Percentiles rank a stretch among this genome's conserved stretches.
Conservation (phyloP, 2,329 filamentous ascomycete genomes). For the Diaporthe caulivora region DNA sequence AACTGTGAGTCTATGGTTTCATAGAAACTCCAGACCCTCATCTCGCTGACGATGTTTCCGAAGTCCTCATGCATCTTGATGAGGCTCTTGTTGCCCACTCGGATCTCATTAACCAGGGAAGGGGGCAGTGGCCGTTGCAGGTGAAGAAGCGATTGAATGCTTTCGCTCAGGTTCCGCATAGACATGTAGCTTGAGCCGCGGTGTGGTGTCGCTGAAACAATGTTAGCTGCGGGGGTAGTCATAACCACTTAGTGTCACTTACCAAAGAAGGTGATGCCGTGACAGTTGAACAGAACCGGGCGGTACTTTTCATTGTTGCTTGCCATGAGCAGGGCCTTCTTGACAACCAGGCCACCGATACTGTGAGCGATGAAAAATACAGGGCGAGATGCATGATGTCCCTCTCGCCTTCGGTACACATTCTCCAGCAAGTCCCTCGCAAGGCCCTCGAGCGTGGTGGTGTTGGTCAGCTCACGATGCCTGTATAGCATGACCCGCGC, state of each 20-base stretch:
- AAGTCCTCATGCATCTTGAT: conserved; percentile 67
- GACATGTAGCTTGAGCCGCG: conserved; percentile 74
- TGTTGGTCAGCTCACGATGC: conserved; percentile 58
- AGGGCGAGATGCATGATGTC: conserved; percentile 57
- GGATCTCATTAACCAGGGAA: conserved; percentile 63
- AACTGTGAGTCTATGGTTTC: conserved; percentile 72
- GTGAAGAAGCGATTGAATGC: conserved; percentile 65
- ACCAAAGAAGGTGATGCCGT: conserved; percentile 73
- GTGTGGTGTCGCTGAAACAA: conserved; percentile 67
- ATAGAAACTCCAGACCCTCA: conserved; percentile 73
- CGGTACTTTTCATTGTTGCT: conserved; percentile 53
- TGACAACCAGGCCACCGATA: conserved; percentile 71
- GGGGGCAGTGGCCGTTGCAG: conserved; percentile 63
- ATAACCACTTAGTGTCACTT: conserved; percentile 40
- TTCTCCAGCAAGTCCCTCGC: conserved; percentile 62
- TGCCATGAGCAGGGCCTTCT: conserved; percentile 66
- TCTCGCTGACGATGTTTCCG: conserved; percentile 66
- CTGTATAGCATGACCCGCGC: conserved; percentile 66
- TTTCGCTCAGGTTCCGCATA: conserved; percentile 66
- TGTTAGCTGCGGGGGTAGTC: conserved; percentile 35
- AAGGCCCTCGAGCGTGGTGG: conserved; percentile 57
- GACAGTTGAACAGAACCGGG: conserved; percentile 66
- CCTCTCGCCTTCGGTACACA: conserved; percentile 50
- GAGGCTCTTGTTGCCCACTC: conserved; percentile 62
- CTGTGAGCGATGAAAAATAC: conserved; percentile 73